These are phyloP conservation scores for Microthlaspi erraticum DNA, from an alignment of 345 rosid species.

Conservation along the genomic window DNA sequence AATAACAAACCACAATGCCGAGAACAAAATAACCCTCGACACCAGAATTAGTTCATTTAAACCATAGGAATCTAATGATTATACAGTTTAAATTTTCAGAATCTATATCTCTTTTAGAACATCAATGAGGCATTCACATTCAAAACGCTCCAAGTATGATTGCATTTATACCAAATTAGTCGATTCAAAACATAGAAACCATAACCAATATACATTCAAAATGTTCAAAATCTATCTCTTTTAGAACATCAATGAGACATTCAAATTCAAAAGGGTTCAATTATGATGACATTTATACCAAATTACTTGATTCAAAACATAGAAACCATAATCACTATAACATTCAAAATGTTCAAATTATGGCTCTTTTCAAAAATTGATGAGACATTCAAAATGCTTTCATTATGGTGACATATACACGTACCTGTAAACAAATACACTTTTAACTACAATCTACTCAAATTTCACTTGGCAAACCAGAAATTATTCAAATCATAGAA, in stretches of 20 bases:
- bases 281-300: background rate
- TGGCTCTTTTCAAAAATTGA: background rate
- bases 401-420: too few relatives aligned
- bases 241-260: background rate
- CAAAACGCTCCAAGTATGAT: background rate
- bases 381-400: background rate
- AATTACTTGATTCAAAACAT: too few relatives aligned
- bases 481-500: too few relatives aligned
- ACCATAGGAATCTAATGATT: background rate
- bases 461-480: too few relatives aligned
- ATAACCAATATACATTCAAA: too few relatives aligned
- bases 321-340: background rate
- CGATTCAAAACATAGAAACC: background rate
- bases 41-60: background rate
- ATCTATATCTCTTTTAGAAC: background rate
- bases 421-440: too few relatives aligned
- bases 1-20: conserved; percentile 3
- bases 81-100: background rate
- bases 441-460: too few relatives aligned
- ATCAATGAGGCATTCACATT: conserved; percentile 6
- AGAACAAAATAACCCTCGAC: background rate
- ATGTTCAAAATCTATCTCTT: background rate
- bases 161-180: background rate
- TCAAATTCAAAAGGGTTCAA: background rate
- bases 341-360: too few relatives aligned